Base-by-base conservation (phyloP, 208 protist genomes). In the Naegleria gruberi region DNA sequence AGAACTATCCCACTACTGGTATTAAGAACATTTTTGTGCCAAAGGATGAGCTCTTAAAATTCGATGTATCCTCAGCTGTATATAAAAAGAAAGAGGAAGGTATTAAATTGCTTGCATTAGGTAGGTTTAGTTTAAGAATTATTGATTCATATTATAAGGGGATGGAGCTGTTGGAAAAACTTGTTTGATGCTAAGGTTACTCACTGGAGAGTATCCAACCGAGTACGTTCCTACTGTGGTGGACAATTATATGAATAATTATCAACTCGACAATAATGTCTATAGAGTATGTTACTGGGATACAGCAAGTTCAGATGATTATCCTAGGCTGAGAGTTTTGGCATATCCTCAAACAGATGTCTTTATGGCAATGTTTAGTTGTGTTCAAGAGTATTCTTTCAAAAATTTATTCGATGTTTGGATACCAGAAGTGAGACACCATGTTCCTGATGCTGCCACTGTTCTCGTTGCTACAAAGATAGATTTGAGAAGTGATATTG, bases 161-260 rank as follows among this genome's bases (percentile, higher is more conserved):
- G n/a, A n/a, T n/a, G n/a, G n/a, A n/a, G n/a, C n/a, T n/a, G n/a
- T n/a, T n/a, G n/a, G n/a, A n/a, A n/a, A n/a, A n/a, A n/a, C n/a
- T n/a, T n/a, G n/a, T n/a, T n/a, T n/a, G n/a, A n/a, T n/a, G n/a
- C n/a, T n/a, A n/a, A n/a, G n/a, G n/a, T n/a, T n/a, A n/a, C n/a
- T n/a, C n/a, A n/a, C n/a, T n/a, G n/a, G n/a, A n/a, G n/a, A n/a
- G n/a, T n/a, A n/a, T n/a, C n/a, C n/a, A n/a, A n/a, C n/a, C n/a
- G n/a, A n/a, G n/a, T 94, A 94, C 51, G 86, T 95, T 44, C 92
- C 94, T 40, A 95, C 93, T 43, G 93, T 97, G 1, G 97, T 97
- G 55, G 95, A 96, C 81, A 96, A 96, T 90, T 96, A 96, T 91
- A 87, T 46, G 23, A 95, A 94, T 10, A 97, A 85, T 17, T 7